These are phyloP conservation scores for Neurospora cerealis DNA, from an alignment of 495 filamentous ascomycete species.

Conservation along the genomic window DNA sequence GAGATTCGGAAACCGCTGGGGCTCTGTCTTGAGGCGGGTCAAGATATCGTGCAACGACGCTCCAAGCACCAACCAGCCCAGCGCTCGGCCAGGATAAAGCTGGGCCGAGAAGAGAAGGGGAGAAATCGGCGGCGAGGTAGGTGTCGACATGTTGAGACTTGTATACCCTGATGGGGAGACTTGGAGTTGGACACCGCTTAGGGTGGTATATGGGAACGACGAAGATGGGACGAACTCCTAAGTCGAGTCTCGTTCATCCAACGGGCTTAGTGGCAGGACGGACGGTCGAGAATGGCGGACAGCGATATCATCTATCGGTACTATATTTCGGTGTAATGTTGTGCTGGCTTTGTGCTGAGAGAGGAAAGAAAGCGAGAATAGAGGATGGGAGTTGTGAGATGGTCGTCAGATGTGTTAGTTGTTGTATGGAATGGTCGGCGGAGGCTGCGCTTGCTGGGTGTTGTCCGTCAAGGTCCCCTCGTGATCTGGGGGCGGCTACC, in stretches of 20 bases:
- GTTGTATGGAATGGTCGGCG: not conserved
- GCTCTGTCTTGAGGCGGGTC: constrained; percentile 74
- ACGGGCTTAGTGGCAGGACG: not conserved
- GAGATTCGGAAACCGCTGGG: constrained; percentile 69
- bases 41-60: constrained; percentile 84
- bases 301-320: not conserved
- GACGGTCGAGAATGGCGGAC: not conserved
- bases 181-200: not conserved
- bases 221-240: not conserved
- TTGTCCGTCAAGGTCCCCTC: not conserved
- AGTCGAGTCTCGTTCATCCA: not conserved
- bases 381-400: not conserved
- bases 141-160: constrained; percentile 34
- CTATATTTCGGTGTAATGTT: not conserved
- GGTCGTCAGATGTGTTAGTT: not conserved
- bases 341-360: not conserved
- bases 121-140: constrained; percentile 56
- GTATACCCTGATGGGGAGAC: not conserved
- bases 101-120: constrained; percentile 54
- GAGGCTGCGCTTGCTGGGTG: not conserved
- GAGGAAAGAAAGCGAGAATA: not conserved
- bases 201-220: not conserved
- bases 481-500: not conserved
- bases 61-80: constrained; percentile 80
- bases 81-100: constrained; percentile 62